phyloP scores from a whole-genome alignment of 2,329 filamentous ascomycete species.

The Aspergillus pseudoglaucus region DNA sequence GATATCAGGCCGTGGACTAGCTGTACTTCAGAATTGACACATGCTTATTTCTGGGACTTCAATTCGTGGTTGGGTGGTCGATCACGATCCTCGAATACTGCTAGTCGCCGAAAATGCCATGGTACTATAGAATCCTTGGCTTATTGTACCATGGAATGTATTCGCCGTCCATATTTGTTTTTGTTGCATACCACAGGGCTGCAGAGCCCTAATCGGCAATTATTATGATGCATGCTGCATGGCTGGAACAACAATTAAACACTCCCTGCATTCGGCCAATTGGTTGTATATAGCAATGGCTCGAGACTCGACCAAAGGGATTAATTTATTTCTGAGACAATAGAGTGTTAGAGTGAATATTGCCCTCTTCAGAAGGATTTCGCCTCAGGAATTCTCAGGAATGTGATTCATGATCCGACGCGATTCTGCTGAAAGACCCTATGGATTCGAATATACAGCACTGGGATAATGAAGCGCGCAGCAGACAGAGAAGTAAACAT shows the following conservation, averaged over 20 bases:
- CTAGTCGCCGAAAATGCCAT: neutral
- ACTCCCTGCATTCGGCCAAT: neutral
- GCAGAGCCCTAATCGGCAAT: neutral
- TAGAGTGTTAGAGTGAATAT: too few species aligned
- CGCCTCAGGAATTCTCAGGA: too few species aligned
- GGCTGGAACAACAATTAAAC: neutral
- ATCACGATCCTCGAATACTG: too few species aligned
- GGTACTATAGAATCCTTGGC: neutral
- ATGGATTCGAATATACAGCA: neutral
- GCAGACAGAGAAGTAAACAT: constrained; percentile 10
- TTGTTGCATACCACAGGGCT: neutral
- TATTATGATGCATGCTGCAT: neutral
- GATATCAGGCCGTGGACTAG: too few species aligned
- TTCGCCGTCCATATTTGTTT: neutral
- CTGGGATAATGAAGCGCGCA: neutral
- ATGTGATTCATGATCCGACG: too few species aligned
- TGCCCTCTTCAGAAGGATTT: too few species aligned
- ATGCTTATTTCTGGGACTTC: too few species aligned
- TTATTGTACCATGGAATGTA: neutral
- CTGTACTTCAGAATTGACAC: too few species aligned
- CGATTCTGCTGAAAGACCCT: too few species aligned
- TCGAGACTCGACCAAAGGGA: too few species aligned
- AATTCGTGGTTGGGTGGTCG: too few species aligned
- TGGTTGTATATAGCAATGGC: neutral
- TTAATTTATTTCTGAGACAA: too few species aligned